Base-by-base conservation (phyloP, 2,329 filamentous ascomycete genomes). In the Fusarium sublunatum region DNA sequence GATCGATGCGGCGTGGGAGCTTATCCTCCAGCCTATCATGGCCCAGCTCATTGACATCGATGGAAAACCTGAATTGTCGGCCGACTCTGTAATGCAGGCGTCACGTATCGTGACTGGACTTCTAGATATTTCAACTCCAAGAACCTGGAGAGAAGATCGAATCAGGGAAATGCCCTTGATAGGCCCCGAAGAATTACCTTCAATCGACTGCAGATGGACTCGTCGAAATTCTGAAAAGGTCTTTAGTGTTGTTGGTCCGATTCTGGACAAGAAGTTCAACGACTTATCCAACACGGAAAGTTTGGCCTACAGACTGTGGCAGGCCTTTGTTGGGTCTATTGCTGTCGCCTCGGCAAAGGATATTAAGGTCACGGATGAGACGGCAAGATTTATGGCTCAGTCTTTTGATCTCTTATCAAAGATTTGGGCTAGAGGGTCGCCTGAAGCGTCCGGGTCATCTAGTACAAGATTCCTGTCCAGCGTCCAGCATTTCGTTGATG, bases 131-230 rank as follows among this genome's bases (percentile, higher is more conserved):
- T 84, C 79, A 57, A 80, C 82, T 9, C 77, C 81, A 43, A 76
- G 88, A 59, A 75, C 88, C 5, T 98, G 93, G 92, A 88, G 86
- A 50, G 88, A 91, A 64, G 87, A 91, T 61, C 88, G 88, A 47
- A 88, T 91, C 9, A 81, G 87, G 56, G 86, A 90, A 19, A 76
- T 78, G 13, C 79, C 85, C 4, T 75, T 88, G 29, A 77, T 87
- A 49, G 84, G 81, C 47, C 82, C 88, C 0, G 86, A 88, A n/a
- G 92, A 97, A 58, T 80, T 99, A n/a, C 91, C 93, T 6, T 81
- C 88, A 7, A 79, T 98, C 7, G 93, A 98, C 70, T 83, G 91
- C 5, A 92, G 90, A 79, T 99, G 95, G 95, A 82, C 96, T 11
- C 86, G 94, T 49, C 89, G 86, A 56, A 92, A 91, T 60, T 80